phyloP scores from a whole-genome alignment of 2,329 filamentous ascomycete genomes.

The Sporothrix globosa region DNA sequence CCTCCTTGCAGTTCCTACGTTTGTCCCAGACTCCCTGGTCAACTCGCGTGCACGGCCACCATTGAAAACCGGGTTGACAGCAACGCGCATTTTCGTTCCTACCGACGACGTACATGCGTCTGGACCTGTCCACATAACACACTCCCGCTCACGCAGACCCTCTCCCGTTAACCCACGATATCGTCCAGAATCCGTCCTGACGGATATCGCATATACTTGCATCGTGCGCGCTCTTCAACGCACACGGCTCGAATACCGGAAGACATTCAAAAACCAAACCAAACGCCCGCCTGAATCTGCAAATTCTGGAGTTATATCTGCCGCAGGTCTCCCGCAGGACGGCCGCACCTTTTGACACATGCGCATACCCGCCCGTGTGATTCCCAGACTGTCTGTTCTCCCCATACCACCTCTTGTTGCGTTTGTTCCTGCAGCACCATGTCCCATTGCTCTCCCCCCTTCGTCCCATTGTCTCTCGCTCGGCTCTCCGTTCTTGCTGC shows the following conservation, averaged over 20 bases:
- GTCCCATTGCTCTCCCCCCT: neutral
- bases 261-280: neutral
- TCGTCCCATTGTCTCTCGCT: neutral
- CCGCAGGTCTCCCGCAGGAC: constrained; percentile 7
- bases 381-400: constrained; percentile 17
- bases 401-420: neutral
- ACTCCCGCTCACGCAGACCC: constrained; percentile 26
- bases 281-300: neutral
- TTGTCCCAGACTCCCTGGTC: constrained; percentile 31
- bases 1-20: constrained; percentile 23
- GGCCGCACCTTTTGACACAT: constrained; percentile 11
- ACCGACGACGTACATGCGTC: constrained; percentile 1
- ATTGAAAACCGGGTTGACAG: constrained; percentile 32
- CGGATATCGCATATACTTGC: neutral
- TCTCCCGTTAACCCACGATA: constrained; percentile 20
- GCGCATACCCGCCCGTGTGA: constrained; percentile 18
- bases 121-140: constrained; percentile 15
- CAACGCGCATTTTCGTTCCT: constrained; percentile 23
- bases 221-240: neutral
- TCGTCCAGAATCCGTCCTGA: neutral
- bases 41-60: constrained; percentile 33
- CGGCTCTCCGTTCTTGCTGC: neutral
- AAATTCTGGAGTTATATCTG: constrained; percentile 8
- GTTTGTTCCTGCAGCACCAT: constrained; percentile 16
- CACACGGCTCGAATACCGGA: neutral